Base-by-base conservation (phyloP, 768 basidiomycete genomes). In the Coprinopsis sp. region DNA sequence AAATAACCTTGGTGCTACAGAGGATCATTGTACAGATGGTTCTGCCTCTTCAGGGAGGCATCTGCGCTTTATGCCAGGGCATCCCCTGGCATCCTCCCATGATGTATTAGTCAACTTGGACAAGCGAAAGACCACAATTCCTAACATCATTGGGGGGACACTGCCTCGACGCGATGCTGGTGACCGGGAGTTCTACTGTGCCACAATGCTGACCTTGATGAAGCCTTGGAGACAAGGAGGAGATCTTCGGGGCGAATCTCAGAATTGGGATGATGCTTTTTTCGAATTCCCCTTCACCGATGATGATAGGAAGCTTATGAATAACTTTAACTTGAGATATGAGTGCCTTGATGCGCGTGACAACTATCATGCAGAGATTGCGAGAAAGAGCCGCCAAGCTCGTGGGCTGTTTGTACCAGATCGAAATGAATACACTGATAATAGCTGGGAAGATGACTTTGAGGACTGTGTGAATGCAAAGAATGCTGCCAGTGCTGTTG, bases 261-360 rank as follows among this genome's bases (percentile, higher is more conserved):
- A 50, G 22, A 53, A 46, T 16, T 69, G 62, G 61, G 58, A 58
- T 54, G 51, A 58, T 28, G 43, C 59, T 3, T 66, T 63, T 46
- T 14, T 37, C 3, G 23, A 37, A 4, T 33, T 58, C 42, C 24
- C 28, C 6, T 62, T 64, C 44, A 41, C 36, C 10, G 7, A 18
- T 6, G 2, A 45, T 21, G 41, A 59, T 31, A 18, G 24, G 21
- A 22, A 54, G 34, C 33, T 64, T 3, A 64, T 67, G 51, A 48
- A 54, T 2, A 60, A 63, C 41, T 61, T 65, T 45, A 59, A 71
- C 38, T 25, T 69, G 1, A 34, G 50, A 16, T 64, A 68, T 58
- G 66, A 71, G 52, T 70, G 68, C 46, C 31, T 60, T 16, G 66
- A 69, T 61, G 61, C 61, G 2, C 44, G 59, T 30, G 64, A 71